These are phyloP conservation scores for Macrolepiota albuminosa DNA, from an alignment of 768 basidiomycete species.

Conservation along the genomic window DNA sequence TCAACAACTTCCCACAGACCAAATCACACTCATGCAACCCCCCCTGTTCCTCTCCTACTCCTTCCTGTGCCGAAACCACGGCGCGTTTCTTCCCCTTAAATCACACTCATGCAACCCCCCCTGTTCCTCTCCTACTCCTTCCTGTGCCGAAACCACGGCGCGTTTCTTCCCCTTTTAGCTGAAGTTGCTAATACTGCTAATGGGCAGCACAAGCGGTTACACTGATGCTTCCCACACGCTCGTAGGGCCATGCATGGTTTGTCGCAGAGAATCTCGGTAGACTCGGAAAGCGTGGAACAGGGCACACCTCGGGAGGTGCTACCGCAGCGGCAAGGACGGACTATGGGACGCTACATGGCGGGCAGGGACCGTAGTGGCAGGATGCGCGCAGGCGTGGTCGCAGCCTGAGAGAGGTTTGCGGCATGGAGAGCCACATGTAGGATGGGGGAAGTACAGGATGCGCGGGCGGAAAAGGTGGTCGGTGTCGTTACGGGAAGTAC, in stretches of 20 bases:
- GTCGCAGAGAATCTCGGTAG: slow-evolving; percentile 70
- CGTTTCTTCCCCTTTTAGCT: slow-evolving; percentile 57
- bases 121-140: slow-evolving; percentile 48
- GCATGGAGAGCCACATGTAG: slow-evolving; percentile 72
- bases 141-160: slow-evolving; percentile 18
- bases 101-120: slow-evolving; percentile 83
- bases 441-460: slow-evolving; percentile 66
- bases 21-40: slow-evolving; percentile 85
- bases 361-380: slow-evolving; percentile 81
- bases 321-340: slow-evolving; percentile 86
- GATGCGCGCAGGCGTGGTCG: slow-evolving; percentile 62
- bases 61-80: slow-evolving; percentile 15
- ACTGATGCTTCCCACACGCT: slow-evolving; percentile 84
- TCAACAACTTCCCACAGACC: slow-evolving; percentile 66
- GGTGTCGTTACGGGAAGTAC: slow-evolving; percentile 22
- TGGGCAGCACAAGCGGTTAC: slow-evolving; percentile 84
- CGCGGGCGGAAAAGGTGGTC: slow-evolving; percentile 38
- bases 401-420: slow-evolving; percentile 60
- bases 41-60: slow-evolving; percentile 52
- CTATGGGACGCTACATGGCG: slow-evolving; percentile 69
- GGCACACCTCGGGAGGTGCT: slow-evolving; percentile 48
- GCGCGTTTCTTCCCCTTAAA: slow-evolving; percentile 63
- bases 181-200: slow-evolving; percentile 56
- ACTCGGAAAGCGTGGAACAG: slow-evolving; percentile 47
- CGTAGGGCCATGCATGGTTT: slow-evolving; percentile 73